Base-by-base conservation (phyloP, 208 protist genomes). In the Acanthamoeba sp. region DNA sequence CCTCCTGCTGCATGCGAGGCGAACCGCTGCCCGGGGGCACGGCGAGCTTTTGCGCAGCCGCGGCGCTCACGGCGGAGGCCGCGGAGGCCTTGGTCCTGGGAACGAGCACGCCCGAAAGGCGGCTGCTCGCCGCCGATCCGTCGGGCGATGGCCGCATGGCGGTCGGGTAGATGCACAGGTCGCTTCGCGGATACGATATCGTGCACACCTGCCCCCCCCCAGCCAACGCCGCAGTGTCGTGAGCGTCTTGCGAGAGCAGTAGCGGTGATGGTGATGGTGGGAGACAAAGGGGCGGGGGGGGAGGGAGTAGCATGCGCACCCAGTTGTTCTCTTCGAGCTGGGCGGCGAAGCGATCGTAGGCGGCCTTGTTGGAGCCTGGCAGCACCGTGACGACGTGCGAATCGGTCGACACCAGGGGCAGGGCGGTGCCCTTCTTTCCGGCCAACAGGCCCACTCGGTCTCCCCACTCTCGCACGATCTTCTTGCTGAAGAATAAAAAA, bases 291-390 rank as follows among this genome's bases (percentile, higher is more conserved):
- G n/a, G 16, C 16, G 7, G n/a, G 66, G 34, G 2, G 66, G 66
- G 29, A 45, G 16, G 7, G 50, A 16, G 50, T 20, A 20, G 50
- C 9, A 76, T 64, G 59, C 76, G 7, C 36, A 85, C 76, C 76
- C 76, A 85, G 36, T 85, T 85, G 76, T 85, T 85, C 9, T 85
- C 76, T 36, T 85, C 76, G 20, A 85, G 76, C 42, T 85, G 76
- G 27, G 76, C 76, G 42, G 76, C 76, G 29, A 85, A 85, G 38
- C 76, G 76, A 24, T 85, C 76, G 45, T 85, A 85, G 42, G 76
- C 76, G 7, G 76, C 36, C 76, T 85, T 85, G 76, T 85, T 85
- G 76, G 38, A 40, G 12, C 76, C 76, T 2, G 76, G 76, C 45
- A 85, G 76, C 0, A 85, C 76, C 12, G 76, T 85, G 38, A 85